phyloP scores from a whole-genome alignment of 441 rosid species.

The Metrosideros polymorpha region DNA sequence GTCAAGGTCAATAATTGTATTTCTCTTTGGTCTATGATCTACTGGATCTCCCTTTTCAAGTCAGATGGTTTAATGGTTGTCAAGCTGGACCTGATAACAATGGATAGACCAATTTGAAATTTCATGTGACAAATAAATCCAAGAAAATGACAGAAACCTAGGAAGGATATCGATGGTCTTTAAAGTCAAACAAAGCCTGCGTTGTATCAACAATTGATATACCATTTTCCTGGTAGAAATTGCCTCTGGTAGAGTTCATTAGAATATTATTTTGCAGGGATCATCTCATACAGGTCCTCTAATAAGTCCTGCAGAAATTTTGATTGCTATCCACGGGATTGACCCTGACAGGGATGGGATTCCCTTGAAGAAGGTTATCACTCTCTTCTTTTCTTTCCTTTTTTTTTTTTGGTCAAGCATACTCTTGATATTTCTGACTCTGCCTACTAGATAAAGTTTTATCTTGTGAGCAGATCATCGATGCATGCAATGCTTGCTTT shows the following conservation, averaged over 20 bases:
- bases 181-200: neutral
- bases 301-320: constrained; percentile 79
- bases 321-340: constrained; percentile 90
- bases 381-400: neutral
- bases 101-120: neutral
- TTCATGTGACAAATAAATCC: neutral
- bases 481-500: constrained; percentile 96
- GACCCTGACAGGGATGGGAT: constrained; percentile 89
- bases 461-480: constrained; percentile 62
- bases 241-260: neutral
- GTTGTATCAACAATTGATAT: neutral
- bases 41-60: neutral
- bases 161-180: neutral
- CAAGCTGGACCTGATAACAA: neutral
- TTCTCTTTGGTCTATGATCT: neutral
- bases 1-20: neutral
- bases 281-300: constrained; percentile 61
- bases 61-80: neutral
- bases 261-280: constrained; percentile 38
- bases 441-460: neutral
- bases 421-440: neutral
- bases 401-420: neutral
- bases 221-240: neutral
- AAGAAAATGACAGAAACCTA: neutral
- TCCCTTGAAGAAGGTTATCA: constrained; percentile 78